phyloP scores from a whole-genome alignment of 2,329 filamentous ascomycete genomes.

The Iodosphaeria phyllophila region DNA sequence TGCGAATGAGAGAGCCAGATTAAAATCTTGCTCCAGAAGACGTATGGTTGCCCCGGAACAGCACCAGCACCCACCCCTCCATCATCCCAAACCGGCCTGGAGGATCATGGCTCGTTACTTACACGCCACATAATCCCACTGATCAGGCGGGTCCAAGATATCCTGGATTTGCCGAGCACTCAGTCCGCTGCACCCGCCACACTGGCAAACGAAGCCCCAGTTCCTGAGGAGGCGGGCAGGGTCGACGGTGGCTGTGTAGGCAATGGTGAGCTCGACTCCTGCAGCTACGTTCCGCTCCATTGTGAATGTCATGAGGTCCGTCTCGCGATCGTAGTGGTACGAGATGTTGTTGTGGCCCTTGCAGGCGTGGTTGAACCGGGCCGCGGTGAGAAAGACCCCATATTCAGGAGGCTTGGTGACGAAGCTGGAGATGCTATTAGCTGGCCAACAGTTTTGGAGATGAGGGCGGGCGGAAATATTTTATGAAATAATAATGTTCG shows the following conservation, averaged over 20 bases:
- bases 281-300: slow-evolving; percentile 17
- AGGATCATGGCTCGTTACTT: too few species aligned
- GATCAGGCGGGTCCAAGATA: slow-evolving; percentile 1
- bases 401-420: slow-evolving; percentile 6
- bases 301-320: slow-evolving; percentile 20
- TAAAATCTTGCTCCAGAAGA: too few species aligned
- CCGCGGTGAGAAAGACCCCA: slow-evolving; percentile 29
- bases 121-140: too few species aligned
- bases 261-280: slow-evolving; percentile 32
- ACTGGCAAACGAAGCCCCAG: slow-evolving; percentile 34
- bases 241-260: slow-evolving; percentile 19
- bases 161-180: slow-evolving; percentile 4
- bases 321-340: slow-evolving; percentile 20
- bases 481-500: not conserved
- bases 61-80: too few species aligned
- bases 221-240: slow-evolving; percentile 19
- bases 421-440: slow-evolving; percentile 5
- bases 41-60: too few species aligned
- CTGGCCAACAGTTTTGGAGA: slow-evolving; percentile 1
- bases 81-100: not conserved
- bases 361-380: slow-evolving; percentile 42
- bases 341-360: slow-evolving; percentile 19
- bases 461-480: not conserved
- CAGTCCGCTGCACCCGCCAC: slow-evolving; percentile 21
- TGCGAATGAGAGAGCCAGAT: too few species aligned